A percentile compares a stretch with the other conserved stretches of the same genome.
Conservation (phyloP, 2,329 filamentous ascomycete species). For the Bipolaris oryzae region DNA sequence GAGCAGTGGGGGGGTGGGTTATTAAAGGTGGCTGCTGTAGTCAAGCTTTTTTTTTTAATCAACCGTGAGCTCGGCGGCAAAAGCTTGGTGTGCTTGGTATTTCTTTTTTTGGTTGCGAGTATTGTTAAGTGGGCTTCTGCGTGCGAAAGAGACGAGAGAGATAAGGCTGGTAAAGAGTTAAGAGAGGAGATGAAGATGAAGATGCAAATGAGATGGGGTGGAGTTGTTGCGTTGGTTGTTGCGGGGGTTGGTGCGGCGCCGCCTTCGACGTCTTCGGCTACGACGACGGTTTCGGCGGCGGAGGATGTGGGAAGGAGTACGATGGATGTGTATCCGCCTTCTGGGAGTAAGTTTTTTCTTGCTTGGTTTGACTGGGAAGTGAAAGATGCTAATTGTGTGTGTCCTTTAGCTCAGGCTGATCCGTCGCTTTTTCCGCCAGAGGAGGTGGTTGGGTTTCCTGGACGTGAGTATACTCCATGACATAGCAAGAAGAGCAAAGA, state of each 20-base stretch:
- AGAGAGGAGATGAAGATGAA: background rate
- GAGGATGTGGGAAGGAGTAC: slow-evolving; percentile 24
- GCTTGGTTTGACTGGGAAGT: background rate
- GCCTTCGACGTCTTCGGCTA: slow-evolving; percentile 1
- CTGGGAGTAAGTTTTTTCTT: slow-evolving; percentile 30
- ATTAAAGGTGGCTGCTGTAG: too few relatives aligned
- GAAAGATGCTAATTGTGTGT: slow-evolving; percentile 2
- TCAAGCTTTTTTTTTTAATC: background rate
- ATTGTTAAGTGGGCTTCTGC: too few relatives aligned
- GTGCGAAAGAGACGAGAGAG: background rate
- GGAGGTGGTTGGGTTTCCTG: slow-evolving; percentile 35
- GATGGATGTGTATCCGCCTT: slow-evolving; percentile 31
- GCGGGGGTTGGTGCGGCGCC: slow-evolving; percentile 20
- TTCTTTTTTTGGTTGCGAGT: background rate
- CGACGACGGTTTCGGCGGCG: slow-evolving; percentile 22
- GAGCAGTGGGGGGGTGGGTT: too few relatives aligned
- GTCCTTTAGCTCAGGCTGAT: slow-evolving; percentile 28
- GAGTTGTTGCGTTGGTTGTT: slow-evolving; percentile 19
- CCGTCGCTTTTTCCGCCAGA: slow-evolving; percentile 35
- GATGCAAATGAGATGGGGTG: slow-evolving; percentile 12
- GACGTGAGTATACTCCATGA: slow-evolving; percentile 14
- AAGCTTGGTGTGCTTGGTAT: background rate
- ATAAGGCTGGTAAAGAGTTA: too few relatives aligned
- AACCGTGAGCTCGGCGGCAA: background rate
- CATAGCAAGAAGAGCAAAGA: background rate